Percentiles rank a stretch among this genome's conserved stretches.
Evolutionary conservation across 768 basidiomycete genomes (phyloP).

Genomic region (Chalciporus chontae): DNA sequence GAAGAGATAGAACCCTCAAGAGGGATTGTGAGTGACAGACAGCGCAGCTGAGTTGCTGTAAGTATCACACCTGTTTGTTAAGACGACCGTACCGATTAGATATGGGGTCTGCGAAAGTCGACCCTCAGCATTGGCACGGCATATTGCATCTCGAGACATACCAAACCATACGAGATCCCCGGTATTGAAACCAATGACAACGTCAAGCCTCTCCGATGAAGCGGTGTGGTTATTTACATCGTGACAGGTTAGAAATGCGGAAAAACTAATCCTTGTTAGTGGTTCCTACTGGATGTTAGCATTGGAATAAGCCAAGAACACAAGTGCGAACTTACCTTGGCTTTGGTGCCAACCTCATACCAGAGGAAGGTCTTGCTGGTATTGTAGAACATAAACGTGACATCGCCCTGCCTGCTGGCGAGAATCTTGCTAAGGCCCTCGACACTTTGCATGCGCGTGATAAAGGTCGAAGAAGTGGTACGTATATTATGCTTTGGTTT

Average conservation of each 20-base stretch:
- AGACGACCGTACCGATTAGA: conserved; percentile 78
- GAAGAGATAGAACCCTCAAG: conserved; percentile 69
- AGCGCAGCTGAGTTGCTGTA: not conserved
- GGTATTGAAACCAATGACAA: conserved; percentile 88
- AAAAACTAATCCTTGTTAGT: conserved; percentile 79
- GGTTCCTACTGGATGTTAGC: conserved; percentile 60
- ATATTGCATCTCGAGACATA: conserved; percentile 32
- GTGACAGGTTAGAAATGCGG: conserved; percentile 86
- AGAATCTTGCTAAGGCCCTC: conserved; percentile 74
- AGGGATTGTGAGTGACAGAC: conserved; percentile 9
- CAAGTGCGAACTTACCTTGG: conserved; percentile 54
- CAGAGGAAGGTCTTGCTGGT: conserved; percentile 79
- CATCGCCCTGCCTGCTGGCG: conserved; percentile 79
- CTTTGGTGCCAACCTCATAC: conserved; percentile 81
- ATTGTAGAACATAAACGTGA: conserved; percentile 86
- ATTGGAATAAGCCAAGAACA: not conserved
- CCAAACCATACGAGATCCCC: conserved; percentile 98
- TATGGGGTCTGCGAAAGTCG: conserved; percentile 58
- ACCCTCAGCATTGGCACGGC: conserved; percentile 2
- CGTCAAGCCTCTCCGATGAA: conserved; percentile 73
- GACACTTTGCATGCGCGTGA: conserved; percentile 77
- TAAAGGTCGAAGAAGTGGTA: conserved; percentile 89
- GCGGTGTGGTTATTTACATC: conserved; percentile 80
- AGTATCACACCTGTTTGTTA: conserved; percentile 67
- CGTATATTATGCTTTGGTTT: conserved; percentile 90